These are phyloP conservation scores for Cladosporium phlei DNA, from an alignment of 2,329 filamentous ascomycete genomes.

Conservation along the genomic window DNA sequence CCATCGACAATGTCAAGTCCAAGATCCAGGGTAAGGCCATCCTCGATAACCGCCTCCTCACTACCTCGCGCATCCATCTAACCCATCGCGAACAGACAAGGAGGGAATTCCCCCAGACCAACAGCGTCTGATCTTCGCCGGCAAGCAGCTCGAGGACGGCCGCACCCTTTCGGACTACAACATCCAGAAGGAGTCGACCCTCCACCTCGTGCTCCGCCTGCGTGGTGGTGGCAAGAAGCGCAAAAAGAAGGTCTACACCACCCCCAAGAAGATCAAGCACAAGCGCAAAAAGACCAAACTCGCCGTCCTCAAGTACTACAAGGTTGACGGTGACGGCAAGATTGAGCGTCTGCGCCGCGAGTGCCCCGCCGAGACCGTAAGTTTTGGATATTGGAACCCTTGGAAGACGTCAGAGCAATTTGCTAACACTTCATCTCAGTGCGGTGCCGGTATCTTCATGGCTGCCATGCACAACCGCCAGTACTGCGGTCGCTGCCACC, in stretches of 20 bases:
- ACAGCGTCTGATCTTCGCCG: slow-evolving; percentile 99
- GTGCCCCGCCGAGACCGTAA: slow-evolving; percentile 85
- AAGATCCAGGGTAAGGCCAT: slow-evolving; percentile 66
- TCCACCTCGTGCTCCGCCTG: slow-evolving; percentile 95
- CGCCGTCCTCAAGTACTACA: slow-evolving; percentile 99
- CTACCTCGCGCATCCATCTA: slow-evolving; percentile 7
- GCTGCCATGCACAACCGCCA: slow-evolving; percentile 99
- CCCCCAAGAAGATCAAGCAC: slow-evolving; percentile 99
- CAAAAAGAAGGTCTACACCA: slow-evolving; percentile 99
- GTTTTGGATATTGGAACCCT: slow-evolving; percentile 39
- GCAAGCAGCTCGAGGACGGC: slow-evolving; percentile 99
- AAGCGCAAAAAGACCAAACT: slow-evolving; percentile 99
- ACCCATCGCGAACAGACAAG: slow-evolving; percentile 80
- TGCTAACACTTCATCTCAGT: slow-evolving; percentile 54
- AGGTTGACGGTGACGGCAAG: slow-evolving; percentile 99
- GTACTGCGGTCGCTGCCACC: slow-evolving; percentile 76
- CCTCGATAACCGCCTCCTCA: background rate
- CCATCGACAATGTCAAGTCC: slow-evolving; percentile 99
- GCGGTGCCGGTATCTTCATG: slow-evolving; percentile 99
- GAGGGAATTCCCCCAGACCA: slow-evolving; percentile 99
- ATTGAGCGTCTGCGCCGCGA: slow-evolving; percentile 98
- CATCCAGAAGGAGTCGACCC: slow-evolving; percentile 99
- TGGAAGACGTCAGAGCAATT: background rate
- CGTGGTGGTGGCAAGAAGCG: slow-evolving; percentile 99
- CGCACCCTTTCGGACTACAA: slow-evolving; percentile 99